phyloP scores from a whole-genome alignment of 2,329 filamentous ascomycete genomes.

The Pseudogymnoascus sp. region DNA sequence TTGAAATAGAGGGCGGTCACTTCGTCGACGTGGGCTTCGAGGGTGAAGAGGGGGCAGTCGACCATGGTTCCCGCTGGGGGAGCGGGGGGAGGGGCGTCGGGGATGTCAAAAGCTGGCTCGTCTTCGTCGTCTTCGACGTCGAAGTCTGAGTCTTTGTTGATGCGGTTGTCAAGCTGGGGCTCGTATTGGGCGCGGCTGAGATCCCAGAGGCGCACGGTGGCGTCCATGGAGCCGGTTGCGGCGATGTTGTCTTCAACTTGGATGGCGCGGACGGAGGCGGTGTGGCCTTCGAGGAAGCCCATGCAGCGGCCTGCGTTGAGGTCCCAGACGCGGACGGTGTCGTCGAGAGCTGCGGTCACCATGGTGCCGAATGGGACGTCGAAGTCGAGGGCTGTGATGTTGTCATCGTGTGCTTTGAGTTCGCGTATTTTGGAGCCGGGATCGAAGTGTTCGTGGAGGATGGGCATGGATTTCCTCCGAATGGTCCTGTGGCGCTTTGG shows the following conservation, averaged over 20 bases:
- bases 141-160: conserved; percentile 48
- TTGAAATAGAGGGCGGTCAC: conserved; percentile 89
- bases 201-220: conserved; percentile 92
- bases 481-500: conserved; percentile 46
- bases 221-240: conserved; percentile 89
- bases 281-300: conserved; percentile 84
- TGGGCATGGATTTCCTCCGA: conserved; percentile 78
- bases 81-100: conserved; percentile 58
- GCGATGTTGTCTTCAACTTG: conserved; percentile 95
- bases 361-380: conserved; percentile 95
- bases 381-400: conserved; percentile 86
- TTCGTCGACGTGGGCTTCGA: conserved; percentile 87
- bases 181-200: conserved; percentile 80
- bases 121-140: conserved; percentile 51
- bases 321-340: conserved; percentile 94
- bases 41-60: conserved; percentile 80
- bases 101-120: conserved; percentile 62
- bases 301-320: conserved; percentile 88
- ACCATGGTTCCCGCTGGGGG: conserved; percentile 72
- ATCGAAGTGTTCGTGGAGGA: conserved; percentile 90
- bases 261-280: conserved; percentile 82
- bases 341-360: conserved; percentile 85
- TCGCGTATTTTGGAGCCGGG: conserved; percentile 83
- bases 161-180: conserved; percentile 45
- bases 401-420: conserved; percentile 79